Evolutionary conservation across 345 rosid species (phyloP).

Genomic region (Tarenaya hassleriana): DNA sequence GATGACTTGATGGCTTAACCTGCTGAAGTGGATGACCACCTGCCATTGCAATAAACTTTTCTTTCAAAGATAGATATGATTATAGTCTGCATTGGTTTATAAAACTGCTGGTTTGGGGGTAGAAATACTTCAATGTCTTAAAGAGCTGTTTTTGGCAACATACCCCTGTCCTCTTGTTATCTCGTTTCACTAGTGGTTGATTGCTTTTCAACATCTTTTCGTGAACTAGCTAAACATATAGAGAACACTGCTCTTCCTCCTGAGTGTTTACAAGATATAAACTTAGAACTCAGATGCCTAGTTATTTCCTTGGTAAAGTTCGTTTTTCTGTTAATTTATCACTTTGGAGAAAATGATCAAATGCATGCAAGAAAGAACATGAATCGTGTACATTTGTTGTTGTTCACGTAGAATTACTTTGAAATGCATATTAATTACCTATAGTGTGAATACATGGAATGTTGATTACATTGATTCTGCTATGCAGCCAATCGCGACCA

Average conservation of each 20-base stretch:
- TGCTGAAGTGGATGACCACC: too few relatives aligned
- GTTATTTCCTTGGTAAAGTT: not conserved
- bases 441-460: constrained; percentile 21
- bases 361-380: not conserved
- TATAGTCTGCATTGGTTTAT: not conserved
- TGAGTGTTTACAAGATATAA: not conserved
- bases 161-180: not conserved
- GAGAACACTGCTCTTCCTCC: not conserved
- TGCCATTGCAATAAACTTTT: too few relatives aligned
- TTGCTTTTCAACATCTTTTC: not conserved
- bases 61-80: too few relatives aligned
- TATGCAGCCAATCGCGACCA: constrained; percentile 58
- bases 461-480: constrained; percentile 25
- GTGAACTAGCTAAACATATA: not conserved
- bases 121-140: not conserved
- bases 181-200: not conserved
- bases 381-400: constrained; percentile 8
- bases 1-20: too few relatives aligned
- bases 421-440: constrained; percentile 6
- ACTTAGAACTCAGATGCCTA: constrained; percentile 4
- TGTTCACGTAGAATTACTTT: not conserved
- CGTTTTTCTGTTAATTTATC: constrained; percentile 1
- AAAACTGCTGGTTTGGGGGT: not conserved
- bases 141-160: not conserved
- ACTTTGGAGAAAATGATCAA: constrained; percentile 15